Percentiles rank a stretch among this genome's conserved stretches.
These are phyloP conservation scores for Adiantum capillusveneris DNA, from an alignment of 75 land plant genomes.

Conservation along the genomic window DNA sequence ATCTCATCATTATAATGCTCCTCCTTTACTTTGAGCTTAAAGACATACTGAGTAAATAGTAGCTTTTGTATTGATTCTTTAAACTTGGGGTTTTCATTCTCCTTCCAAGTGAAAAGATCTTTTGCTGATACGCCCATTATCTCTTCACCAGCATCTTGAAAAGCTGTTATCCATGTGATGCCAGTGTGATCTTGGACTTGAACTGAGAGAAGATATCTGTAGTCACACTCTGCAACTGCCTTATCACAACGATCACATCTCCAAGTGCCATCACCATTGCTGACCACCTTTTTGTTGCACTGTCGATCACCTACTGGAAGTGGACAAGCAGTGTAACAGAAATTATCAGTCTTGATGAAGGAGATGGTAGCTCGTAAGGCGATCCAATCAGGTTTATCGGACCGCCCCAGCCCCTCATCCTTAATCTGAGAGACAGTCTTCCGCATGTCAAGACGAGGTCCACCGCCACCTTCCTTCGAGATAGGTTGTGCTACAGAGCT, in stretches of 20 bases:
- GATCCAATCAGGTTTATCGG: conserved; percentile 89
- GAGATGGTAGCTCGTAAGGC: conserved; percentile 67
- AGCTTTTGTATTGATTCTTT: conserved; percentile 44
- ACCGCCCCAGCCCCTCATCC: conserved; percentile 88
- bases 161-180: conserved; percentile 94
- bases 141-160: conserved; percentile 92
- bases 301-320: conserved; percentile 75
- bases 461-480: conserved; percentile 55
- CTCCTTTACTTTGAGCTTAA: conserved; percentile 86
- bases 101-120: conserved; percentile 62
- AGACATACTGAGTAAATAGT: conserved; percentile 53
- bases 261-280: conserved; percentile 61
- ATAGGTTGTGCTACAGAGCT: conserved; percentile 47
- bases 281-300: conserved; percentile 84
- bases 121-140: conserved; percentile 69
- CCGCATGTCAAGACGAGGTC: conserved; percentile 45
- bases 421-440: conserved; percentile 78
- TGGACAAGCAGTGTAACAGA: conserved; percentile 97
- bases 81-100: conserved; percentile 58
- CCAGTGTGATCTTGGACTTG: conserved; percentile 96
- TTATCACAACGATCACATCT: conserved; percentile 83
- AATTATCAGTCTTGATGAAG: conserved; percentile 80
- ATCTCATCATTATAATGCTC: conserved; percentile 90
- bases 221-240: conserved; percentile 83
- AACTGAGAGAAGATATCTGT: conserved; percentile 75